Evolutionary conservation across 2,329 filamentous ascomycete species (phyloP), one percentile per base, ranked within the genome.

Genomic region (Chaetomiaceae sp.): DNA sequence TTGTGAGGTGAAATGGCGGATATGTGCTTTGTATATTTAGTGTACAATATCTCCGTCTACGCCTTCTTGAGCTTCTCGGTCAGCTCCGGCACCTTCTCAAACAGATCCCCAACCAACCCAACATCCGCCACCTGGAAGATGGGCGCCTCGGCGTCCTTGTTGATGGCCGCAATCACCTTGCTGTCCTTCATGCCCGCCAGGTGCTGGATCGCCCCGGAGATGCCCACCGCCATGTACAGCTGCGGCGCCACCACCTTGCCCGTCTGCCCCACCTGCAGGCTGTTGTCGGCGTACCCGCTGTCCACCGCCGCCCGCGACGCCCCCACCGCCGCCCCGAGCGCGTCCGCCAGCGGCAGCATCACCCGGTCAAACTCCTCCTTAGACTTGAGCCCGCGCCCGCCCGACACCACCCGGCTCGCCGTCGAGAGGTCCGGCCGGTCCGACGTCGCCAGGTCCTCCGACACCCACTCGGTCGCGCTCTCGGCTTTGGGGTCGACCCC

Each of bases 181-280:
- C 91, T 96, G 69, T 99, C 94, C 81, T 99, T 99, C 94, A 99
- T 99, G 68, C 94, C 94, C 29, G 94, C 94, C 73, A 99, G 73
- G 78, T 99, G 94, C 75, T 99, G 94, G 64, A 99, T 99, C 20
- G 94, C 94, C 50, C 94, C 94, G 8, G 90, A 96, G 64, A 99
- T 97, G 67, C 94, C 94, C 12, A 92, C 91, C 50, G 91, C 95
- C 63, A 99, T 80, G 70, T 99, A 99, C 57, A 99, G 77, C 72
- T 99, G 87, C 55, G 94, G 94, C 43, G 94, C 94, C 51, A 99
- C 92, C 58, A 97, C 95, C 82, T 99, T 99, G 66, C 94, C 94
- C 14, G 94, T 99, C 79, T 99, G 94, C 42, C 94, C 94, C 61
- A 99, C 92, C 75, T 99, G 94, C 63, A 99, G 76, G 71, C 90